phyloP scores from a whole-genome alignment of 129 eudicot genomes.

The Heracleum sosnowskyi region DNA sequence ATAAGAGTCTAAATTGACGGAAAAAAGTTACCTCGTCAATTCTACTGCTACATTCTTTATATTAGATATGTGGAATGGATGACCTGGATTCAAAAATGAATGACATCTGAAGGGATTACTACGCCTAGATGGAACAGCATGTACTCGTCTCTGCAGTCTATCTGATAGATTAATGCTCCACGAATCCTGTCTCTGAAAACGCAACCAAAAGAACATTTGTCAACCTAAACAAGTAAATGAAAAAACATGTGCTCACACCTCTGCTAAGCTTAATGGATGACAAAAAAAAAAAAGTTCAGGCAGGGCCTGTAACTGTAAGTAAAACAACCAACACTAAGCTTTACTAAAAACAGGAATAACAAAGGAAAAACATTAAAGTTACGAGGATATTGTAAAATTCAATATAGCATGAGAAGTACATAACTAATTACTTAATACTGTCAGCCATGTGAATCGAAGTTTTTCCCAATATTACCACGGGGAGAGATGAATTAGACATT shows the following conservation, averaged over 20 bases:
- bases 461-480: not conserved
- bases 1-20: not conserved
- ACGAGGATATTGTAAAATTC: not conserved
- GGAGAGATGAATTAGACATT: not conserved
- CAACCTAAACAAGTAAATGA: not conserved
- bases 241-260: no score
- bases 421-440: not conserved
- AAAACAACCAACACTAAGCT: no score
- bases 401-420: not conserved
- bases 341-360: no score
- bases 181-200: slow-evolving; percentile 52
- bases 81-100: slow-evolving; percentile 41
- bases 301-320: no score
- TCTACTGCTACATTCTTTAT: slow-evolving; percentile 55
- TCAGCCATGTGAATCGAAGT: not conserved
- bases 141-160: slow-evolving; percentile 29
- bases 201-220: not conserved
- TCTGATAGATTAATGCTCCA: slow-evolving; percentile 46
- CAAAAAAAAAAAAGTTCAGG: no score
- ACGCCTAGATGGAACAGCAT: slow-evolving; percentile 26
- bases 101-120: slow-evolving; percentile 38
- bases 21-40: slow-evolving; percentile 49
- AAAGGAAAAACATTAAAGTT: not conserved
- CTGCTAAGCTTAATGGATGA: no score
- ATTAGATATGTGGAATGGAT: slow-evolving; percentile 28